These are phyloP conservation scores for Pichia paraexigua DNA, from an alignment of 805 yeast species.

Conservation along the genomic window DNA sequence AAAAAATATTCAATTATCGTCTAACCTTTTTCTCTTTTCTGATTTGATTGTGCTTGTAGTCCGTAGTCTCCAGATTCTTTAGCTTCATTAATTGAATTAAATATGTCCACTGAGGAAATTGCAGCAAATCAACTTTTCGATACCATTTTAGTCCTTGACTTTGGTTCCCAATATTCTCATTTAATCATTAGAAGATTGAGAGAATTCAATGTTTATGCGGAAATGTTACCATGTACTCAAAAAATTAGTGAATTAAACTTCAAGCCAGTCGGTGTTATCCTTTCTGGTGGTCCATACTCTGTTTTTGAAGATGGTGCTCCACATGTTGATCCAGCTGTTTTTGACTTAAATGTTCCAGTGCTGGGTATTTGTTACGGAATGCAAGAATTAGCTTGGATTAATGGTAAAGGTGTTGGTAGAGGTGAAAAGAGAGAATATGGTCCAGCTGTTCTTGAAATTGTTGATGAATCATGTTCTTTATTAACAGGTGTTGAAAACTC, in stretches of 20 bases:
- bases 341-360: conserved; percentile 86
- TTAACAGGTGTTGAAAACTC: conserved; percentile 89
- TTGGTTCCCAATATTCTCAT: conserved; percentile 98
- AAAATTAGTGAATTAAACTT: conserved; percentile 85
- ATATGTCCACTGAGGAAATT: conserved; percentile 18
- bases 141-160: conserved; percentile 94
- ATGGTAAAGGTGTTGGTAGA: conserved; percentile 87
- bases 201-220: conserved; percentile 97
- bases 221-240: conserved; percentile 99
- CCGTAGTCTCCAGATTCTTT: neutral
- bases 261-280: conserved; percentile 93
- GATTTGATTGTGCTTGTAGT: neutral
- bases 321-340: conserved; percentile 91
- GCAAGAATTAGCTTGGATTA: conserved; percentile 98
- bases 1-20: too few species aligned
- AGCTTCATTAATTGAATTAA: neutral
- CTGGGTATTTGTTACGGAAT: conserved; percentile 98
- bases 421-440: conserved; percentile 98
- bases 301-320: conserved; percentile 95
- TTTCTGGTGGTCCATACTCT: conserved; percentile 97
- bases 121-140: conserved; percentile 82
- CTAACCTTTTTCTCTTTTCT: too few species aligned
- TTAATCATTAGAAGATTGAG: conserved; percentile 94
- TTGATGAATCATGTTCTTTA: conserved; percentile 57
- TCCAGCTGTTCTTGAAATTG: conserved; percentile 86